phyloP scores from a whole-genome alignment of 441 rosid genomes.

The Populus trichocarpa region DNA sequence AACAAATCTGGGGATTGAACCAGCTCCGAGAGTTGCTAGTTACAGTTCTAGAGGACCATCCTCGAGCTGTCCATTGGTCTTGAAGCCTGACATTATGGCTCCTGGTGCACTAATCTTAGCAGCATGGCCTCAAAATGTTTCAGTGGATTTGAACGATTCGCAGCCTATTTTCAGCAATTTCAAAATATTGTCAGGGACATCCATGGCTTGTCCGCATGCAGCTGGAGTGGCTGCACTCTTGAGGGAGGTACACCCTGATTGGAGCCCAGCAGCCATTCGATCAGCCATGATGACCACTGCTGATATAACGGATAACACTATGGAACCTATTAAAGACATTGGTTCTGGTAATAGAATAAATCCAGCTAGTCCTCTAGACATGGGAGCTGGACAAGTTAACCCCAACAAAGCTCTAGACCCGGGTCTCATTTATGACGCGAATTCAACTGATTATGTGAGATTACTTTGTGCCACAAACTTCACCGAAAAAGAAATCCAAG shows the following conservation, averaged over 20 bases:
- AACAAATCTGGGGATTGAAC: conserved; percentile 44
- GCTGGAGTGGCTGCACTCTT: conserved; percentile 80
- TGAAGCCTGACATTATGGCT: conserved; percentile 85
- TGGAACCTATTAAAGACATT: conserved; percentile 50
- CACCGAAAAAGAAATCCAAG: conserved; percentile 36
- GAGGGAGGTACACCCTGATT: conserved; percentile 58
- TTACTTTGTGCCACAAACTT: conserved; percentile 55
- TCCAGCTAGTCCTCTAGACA: conserved; percentile 50
- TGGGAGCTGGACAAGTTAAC: conserved; percentile 76
- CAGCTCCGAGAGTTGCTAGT: conserved; percentile 58
- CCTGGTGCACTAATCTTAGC: conserved; percentile 78
- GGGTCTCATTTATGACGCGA: conserved; percentile 70
- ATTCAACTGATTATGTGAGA: conserved; percentile 40
- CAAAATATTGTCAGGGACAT: conserved; percentile 79
- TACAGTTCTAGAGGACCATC: conserved; percentile 86
- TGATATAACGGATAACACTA: conserved; percentile 49
- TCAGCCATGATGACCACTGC: conserved; percentile 85
- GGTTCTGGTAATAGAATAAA: conserved; percentile 39
- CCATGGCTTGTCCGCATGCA: conserved; percentile 87
- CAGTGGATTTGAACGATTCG: conserved; percentile 38
- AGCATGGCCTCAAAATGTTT: conserved; percentile 62
- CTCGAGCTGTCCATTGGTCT: conserved; percentile 51
- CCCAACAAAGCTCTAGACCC: conserved; percentile 72
- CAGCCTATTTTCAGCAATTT: conserved; percentile 54
- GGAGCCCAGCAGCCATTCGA: conserved; percentile 77